These are phyloP conservation scores for Tulasnella sp. DNA, from an alignment of 768 basidiomycete genomes.

Conservation along the genomic window DNA sequence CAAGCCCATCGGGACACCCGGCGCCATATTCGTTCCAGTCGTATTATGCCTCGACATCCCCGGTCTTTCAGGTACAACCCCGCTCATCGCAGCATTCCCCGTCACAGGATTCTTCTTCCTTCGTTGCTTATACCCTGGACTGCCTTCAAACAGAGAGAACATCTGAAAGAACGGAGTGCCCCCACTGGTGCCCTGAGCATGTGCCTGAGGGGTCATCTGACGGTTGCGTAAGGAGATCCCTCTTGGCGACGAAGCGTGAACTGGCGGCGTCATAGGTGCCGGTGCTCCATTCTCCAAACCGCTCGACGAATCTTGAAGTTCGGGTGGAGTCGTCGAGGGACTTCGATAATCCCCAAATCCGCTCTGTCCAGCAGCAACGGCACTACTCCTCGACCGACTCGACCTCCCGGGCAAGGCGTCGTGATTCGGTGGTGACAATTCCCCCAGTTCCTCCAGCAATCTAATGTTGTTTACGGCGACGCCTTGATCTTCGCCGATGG, in stretches of 20 bases:
- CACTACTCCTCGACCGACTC: too few relatives aligned
- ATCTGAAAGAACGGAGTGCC: conserved; percentile 44
- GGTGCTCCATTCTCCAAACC: not conserved
- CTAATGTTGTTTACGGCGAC: too few relatives aligned
- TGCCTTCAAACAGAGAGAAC: conserved; percentile 73
- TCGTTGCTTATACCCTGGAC: conserved; percentile 80
- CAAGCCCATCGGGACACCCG: conserved; percentile 15
- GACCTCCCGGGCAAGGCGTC: too few relatives aligned
- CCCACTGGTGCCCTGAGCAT: not conserved
- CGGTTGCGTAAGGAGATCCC: not conserved
- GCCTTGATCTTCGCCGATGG: too few relatives aligned
- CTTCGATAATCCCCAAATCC: conserved; percentile 24
- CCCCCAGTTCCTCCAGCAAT: not conserved
- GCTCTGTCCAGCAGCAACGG: conserved; percentile 14
- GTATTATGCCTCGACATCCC: conserved; percentile 26
- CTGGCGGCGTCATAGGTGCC: conserved; percentile 18
- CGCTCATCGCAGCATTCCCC: not conserved
- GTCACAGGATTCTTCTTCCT: conserved; percentile 55
- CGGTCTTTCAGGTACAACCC: conserved; percentile 21
- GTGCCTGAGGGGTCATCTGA: not conserved
- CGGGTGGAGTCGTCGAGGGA: conserved; percentile 26
- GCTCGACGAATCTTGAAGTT: not conserved
- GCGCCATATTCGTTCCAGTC: conserved; percentile 22
- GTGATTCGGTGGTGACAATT: not conserved
- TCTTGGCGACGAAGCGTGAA: not conserved